Conservation (phyloP, 306 rosid species). For the Dalbergia cochinchinensis region DNA sequence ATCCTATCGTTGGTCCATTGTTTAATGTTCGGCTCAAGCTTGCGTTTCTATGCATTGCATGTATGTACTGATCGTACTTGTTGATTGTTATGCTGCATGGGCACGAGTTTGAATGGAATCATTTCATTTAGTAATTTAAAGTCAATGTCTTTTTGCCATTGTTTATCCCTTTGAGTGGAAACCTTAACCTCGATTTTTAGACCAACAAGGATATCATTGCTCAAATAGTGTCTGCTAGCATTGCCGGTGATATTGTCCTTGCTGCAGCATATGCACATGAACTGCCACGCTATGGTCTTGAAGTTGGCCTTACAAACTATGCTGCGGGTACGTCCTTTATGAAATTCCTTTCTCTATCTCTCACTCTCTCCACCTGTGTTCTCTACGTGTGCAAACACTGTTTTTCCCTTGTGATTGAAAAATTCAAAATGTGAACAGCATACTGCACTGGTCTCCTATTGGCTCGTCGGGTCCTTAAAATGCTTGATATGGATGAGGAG, state of each 20-base stretch:
- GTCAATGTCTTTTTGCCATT: neutral
- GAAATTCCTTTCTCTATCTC: neutral
- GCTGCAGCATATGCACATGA: slow-evolving; percentile 84
- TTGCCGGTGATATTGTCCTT: slow-evolving; percentile 79
- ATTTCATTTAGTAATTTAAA: neutral
- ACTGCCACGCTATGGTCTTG: slow-evolving; percentile 73
- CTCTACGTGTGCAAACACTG: neutral
- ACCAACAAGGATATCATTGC: slow-evolving; percentile 79
- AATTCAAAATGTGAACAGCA: slow-evolving; percentile 49
- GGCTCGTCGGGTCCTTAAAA: slow-evolving; percentile 85
- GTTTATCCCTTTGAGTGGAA: neutral
- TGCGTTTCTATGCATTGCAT: neutral
- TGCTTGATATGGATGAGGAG: slow-evolving; percentile 76
- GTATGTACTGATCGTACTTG: neutral
- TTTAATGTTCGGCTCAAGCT: neutral
- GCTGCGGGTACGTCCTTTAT: slow-evolving; percentile 68
- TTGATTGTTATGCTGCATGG: neutral
- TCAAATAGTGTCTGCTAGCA: slow-evolving; percentile 74
- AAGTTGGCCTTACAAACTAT: slow-evolving; percentile 86
- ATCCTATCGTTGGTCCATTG: slow-evolving; percentile 50
- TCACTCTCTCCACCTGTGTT: too few species aligned
- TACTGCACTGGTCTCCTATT: slow-evolving; percentile 88
- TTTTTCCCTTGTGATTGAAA: neutral
- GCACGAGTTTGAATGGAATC: neutral
- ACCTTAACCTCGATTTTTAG: slow-evolving; percentile 52